Evolutionary conservation across 352 stramenopile species (phyloP).

Genomic region (Phytopythium oedochilum): DNA sequence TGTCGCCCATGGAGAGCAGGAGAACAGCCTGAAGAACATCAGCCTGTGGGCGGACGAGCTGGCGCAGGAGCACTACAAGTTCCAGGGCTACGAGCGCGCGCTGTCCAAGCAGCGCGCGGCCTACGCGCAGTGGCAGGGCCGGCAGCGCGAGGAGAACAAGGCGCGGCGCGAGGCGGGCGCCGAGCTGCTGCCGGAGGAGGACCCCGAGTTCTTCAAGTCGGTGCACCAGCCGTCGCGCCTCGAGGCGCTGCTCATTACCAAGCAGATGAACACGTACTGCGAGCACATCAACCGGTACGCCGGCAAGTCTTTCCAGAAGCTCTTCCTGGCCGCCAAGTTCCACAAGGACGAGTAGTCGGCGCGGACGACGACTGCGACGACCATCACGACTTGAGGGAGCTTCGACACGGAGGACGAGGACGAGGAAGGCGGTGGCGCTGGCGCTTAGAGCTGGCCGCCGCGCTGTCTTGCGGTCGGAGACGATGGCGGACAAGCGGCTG

Average conservation of each 20-base stretch:
- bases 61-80: constrained; percentile 93
- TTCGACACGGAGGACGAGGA: too few relatives aligned
- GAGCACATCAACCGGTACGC: constrained; percentile 91
- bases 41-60: constrained; percentile 97
- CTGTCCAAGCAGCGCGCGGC: constrained; percentile 80
- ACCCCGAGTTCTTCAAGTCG: constrained; percentile 85
- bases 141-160: constrained; percentile 90
- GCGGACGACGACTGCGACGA: not conserved
- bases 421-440: too few relatives aligned
- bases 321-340: constrained; percentile 88
- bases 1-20: too few relatives aligned
- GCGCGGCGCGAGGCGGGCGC: constrained; percentile 70
- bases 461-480: too few relatives aligned
- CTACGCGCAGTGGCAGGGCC: constrained; percentile 84
- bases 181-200: constrained; percentile 71
- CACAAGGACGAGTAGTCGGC: constrained; percentile 68
- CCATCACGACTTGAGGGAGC: too few relatives aligned
- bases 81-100: constrained; percentile 86
- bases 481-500: too few relatives aligned
- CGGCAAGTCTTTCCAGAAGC: constrained; percentile 89
- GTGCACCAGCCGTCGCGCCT: constrained; percentile 84
- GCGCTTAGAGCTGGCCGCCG: too few relatives aligned
- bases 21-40: constrained; percentile 98
- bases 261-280: constrained; percentile 93
- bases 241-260: constrained; percentile 87